Base-by-base conservation (phyloP, 1,284 basidiomycete genomes). In the Cystobasidium slooffiae region DNA sequence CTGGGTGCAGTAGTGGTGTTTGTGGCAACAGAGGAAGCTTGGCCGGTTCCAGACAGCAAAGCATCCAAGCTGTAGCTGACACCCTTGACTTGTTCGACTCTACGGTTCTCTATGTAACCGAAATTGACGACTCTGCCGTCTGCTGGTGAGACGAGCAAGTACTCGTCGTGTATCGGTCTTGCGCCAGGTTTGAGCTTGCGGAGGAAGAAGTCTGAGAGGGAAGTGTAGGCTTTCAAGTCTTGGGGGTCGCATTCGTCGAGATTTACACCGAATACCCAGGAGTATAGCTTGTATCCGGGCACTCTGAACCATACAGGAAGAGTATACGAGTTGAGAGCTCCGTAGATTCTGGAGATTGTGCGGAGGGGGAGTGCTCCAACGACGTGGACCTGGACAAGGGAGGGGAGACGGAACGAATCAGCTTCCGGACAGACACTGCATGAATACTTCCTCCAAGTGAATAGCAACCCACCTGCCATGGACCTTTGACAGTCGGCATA, bases 81-180 rank as follows among this genome's bases (percentile, higher is more conserved):
- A 18, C 96, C 96, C 83, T 99, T 99, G 80, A 99, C 94, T 84
- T 98, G 95, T 82, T 97, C 95, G 55, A 99, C 93, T 41, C 89
- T 88, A 55, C 85, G 82, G 65, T 90, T 88, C 76, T 90, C 89
- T 78, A 99, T 92, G 1, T 89, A 88, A 37, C 96, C 97, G 79
- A 95, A 94, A 82, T 99, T 96, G 47, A 99, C 85, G 2, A 99
- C 88, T 1, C 86, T 90, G 10, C 96, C 97, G 79, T 99, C 96
- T 0, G 96, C 94, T 0, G 97, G 96, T 74, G 92, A 78, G 78
- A 92, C 94, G 76, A 98, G 87, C 7, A 89, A 83, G 14, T 91
- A 87, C 52, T 89, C 72, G 22, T 79, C 85, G 41, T 90, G 92
- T 44, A 97, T 89, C 6, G 93, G 91, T 24, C 97, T 86, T 39